phyloP scores from a whole-genome alignment of 768 basidiomycete genomes.

The Collybia nuda region DNA sequence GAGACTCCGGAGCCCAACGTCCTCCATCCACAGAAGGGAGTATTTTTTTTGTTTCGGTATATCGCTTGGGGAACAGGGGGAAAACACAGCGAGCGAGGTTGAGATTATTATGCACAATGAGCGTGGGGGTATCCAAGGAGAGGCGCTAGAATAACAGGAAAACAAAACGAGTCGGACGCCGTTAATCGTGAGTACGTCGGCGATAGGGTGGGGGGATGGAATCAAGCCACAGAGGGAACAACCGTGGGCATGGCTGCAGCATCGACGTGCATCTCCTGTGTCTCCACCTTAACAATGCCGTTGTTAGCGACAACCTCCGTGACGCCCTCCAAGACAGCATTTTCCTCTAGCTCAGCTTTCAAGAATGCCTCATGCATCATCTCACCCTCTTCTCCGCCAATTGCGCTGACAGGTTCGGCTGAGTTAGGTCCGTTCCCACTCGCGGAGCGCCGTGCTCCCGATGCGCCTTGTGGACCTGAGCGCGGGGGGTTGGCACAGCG shows the following conservation, averaged over 20 bases:
- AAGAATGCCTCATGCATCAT: constrained; percentile 14
- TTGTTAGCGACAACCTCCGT: constrained; percentile 20
- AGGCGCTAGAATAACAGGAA: constrained; percentile 13
- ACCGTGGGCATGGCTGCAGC: constrained; percentile 6
- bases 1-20: background rate
- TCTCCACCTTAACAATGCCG: constrained; percentile 23
- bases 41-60: background rate
- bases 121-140: constrained; percentile 11
- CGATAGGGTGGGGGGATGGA: background rate
- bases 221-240: background rate
- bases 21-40: background rate
- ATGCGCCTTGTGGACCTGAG: constrained; percentile 74
- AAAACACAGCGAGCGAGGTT: background rate
- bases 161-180: constrained; percentile 10
- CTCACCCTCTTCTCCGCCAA: constrained; percentile 20
- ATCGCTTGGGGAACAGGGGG: background rate
- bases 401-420: constrained; percentile 35
- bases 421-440: constrained; percentile 32
- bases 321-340: constrained; percentile 14
- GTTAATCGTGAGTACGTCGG: constrained; percentile 25
- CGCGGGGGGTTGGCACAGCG: constrained; percentile 92
- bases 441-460: constrained; percentile 41
- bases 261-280: constrained; percentile 46
- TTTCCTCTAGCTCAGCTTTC: background rate
- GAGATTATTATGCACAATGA: constrained; percentile 2